These are phyloP conservation scores for Pleurotus salmoneostramineus DNA, from an alignment of 768 basidiomycete species.

Conservation along the genomic window DNA sequence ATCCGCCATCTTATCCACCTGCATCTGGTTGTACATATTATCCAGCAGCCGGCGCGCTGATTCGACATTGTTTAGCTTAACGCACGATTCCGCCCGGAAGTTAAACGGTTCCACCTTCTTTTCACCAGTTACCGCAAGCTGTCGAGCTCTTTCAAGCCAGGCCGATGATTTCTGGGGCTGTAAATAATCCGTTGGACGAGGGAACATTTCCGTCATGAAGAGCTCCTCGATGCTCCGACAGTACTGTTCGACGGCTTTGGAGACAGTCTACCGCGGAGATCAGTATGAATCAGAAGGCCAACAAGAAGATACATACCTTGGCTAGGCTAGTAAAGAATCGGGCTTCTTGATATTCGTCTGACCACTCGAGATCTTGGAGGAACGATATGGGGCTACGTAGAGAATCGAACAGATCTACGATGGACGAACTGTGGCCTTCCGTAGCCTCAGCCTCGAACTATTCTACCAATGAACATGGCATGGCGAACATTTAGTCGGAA, in stretches of 20 bases:
- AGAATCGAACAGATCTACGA: conserved; percentile 94
- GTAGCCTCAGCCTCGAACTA: conserved; percentile 76
- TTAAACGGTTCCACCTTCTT: conserved; percentile 95
- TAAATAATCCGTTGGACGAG: conserved; percentile 70
- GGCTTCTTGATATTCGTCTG: conserved; percentile 84
- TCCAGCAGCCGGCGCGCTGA: conserved; percentile 88
- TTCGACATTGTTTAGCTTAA: conserved; percentile 97
- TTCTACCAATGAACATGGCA: background rate
- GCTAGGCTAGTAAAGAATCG: conserved; percentile 86
- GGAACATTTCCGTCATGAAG: conserved; percentile 96
- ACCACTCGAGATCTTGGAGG: conserved; percentile 88
- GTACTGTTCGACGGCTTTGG: conserved; percentile 90
- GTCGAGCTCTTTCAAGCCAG: conserved; percentile 83
- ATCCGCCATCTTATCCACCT: conserved; percentile 81
- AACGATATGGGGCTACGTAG: conserved; percentile 87
- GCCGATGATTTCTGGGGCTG: conserved; percentile 86
- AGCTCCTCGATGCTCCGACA: conserved; percentile 82
- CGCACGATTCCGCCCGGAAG: conserved; percentile 89
- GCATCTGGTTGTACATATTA: conserved; percentile 89
- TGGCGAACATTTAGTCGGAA: conserved; percentile 3
- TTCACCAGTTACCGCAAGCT: conserved; percentile 72
- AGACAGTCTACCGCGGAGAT: conserved; percentile 63
- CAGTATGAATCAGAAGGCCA: background rate
- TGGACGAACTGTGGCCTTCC: conserved; percentile 93
- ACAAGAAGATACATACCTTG: conserved; percentile 49